A percentile compares a stretch with the other conserved stretches of the same genome.
Conservation (phyloP, 2,329 filamentous ascomycete genomes). For the Periconia sp. region DNA sequence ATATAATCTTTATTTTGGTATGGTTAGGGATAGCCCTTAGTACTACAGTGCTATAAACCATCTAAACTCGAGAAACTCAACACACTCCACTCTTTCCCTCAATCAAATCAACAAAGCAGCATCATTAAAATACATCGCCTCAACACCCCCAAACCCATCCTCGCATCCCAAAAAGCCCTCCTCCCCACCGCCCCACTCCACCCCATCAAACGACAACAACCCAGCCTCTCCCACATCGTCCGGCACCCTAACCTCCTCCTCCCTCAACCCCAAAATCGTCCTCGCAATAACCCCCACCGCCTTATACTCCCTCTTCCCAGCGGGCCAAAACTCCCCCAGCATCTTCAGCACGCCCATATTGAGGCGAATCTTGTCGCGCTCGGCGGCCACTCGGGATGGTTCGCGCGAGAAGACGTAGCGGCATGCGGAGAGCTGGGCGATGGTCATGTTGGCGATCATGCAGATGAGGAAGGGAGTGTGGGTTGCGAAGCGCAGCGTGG, state of each 20-base stretch:
- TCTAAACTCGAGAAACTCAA: background rate
- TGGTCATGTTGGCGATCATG: slow-evolving; percentile 30
- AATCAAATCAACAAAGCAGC: background rate
- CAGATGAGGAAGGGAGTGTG: slow-evolving; percentile 32
- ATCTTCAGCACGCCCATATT: slow-evolving; percentile 28
- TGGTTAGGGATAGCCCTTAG: too few species aligned
- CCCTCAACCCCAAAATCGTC: slow-evolving; percentile 16
- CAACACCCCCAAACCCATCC: background rate
- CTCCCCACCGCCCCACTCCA: too few species aligned
- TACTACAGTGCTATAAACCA: too few species aligned
- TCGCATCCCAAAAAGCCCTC: background rate
- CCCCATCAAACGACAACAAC: background rate
- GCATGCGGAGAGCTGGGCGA: slow-evolving; percentile 28
- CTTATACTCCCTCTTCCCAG: slow-evolving; percentile 17
- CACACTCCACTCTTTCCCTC: background rate
- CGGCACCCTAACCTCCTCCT: slow-evolving; percentile 18
- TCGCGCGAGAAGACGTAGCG: slow-evolving; percentile 24
- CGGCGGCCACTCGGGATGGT: slow-evolving; percentile 15
- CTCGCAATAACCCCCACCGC: slow-evolving; percentile 20
- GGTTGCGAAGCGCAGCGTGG: slow-evolving; percentile 15
- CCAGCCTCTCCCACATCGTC: background rate
- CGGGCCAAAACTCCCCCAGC: slow-evolving; percentile 23
- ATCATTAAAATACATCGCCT: background rate
- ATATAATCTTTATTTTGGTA: too few species aligned
- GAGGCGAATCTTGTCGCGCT: slow-evolving; percentile 26